phyloP scores from a whole-genome alignment of 2,329 filamentous ascomycete genomes.

The Teratosphaeria nubilosa region DNA sequence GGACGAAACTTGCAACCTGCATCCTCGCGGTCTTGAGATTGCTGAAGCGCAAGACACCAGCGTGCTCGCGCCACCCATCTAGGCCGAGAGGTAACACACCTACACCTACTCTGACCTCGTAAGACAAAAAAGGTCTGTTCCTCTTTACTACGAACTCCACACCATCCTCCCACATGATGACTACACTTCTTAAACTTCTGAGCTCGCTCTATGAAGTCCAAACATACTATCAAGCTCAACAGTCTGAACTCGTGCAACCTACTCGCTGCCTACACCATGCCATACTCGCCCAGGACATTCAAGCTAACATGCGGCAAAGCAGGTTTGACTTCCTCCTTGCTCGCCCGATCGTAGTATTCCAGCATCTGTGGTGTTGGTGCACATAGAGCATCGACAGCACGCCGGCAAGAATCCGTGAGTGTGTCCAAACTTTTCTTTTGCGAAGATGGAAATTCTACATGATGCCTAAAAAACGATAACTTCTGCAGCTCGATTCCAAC shows the following conservation, averaged over 20 bases:
- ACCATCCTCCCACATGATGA: slow-evolving; percentile 1
- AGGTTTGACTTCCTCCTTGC: neutral
- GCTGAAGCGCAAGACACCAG: too few relatives aligned
- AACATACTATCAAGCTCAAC: slow-evolving; percentile 41
- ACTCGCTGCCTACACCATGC: neutral
- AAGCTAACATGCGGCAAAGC: neutral
- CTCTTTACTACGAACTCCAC: neutral
- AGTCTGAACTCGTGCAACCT: slow-evolving; percentile 33
- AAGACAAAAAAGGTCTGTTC: neutral
- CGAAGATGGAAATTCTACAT: neutral
- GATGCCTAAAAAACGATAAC: slow-evolving; percentile 1
- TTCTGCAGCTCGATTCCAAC: neutral
- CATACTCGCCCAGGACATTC: neutral
- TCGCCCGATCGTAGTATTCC: neutral
- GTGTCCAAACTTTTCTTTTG: neutral
- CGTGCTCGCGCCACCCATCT: too few relatives aligned
- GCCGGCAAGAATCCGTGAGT: neutral
- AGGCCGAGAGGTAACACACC: too few relatives aligned
- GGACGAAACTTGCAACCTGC: neutral
- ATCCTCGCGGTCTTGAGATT: too few relatives aligned
- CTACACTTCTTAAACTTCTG: slow-evolving; percentile 1
- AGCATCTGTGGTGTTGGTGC: neutral
- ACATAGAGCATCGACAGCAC: too few relatives aligned
- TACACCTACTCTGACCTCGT: neutral
- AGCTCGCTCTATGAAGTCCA: slow-evolving; percentile 21